phyloP scores from a whole-genome alignment of 164 flowering plant species.

The grape (Vitis vinifera) region ASM3070453v1 NC_081817.1:22359001-22359500 shows the following conservation, averaged over 20 bases:
- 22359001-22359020: slow-evolving; percentile 72
- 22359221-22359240: slow-evolving; percentile 90
- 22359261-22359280: too few species aligned
- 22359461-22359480: too few species aligned
- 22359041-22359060: slow-evolving; percentile 96
- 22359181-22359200: slow-evolving; percentile 97
- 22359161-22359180: slow-evolving; percentile 99
- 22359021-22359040: slow-evolving; percentile 77
- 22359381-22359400: not conserved
- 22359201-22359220: slow-evolving; percentile 91
- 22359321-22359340: not conserved
- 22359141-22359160: slow-evolving; percentile 24
- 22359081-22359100: slow-evolving; percentile 42
- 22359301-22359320: not conserved
- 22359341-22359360: not conserved
- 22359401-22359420: not conserved
- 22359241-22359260: not conserved
- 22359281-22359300: too few species aligned
- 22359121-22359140: not conserved
- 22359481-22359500: too few species aligned
- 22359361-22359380: not conserved
- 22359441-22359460: too few species aligned
- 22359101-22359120: not conserved
- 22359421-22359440: too few species aligned
- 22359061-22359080: slow-evolving; percentile 95